These are phyloP conservation scores for Chalaropsis ovoidea DNA, from an alignment of 2,329 filamentous ascomycete genomes.

Conservation along the genomic window DNA sequence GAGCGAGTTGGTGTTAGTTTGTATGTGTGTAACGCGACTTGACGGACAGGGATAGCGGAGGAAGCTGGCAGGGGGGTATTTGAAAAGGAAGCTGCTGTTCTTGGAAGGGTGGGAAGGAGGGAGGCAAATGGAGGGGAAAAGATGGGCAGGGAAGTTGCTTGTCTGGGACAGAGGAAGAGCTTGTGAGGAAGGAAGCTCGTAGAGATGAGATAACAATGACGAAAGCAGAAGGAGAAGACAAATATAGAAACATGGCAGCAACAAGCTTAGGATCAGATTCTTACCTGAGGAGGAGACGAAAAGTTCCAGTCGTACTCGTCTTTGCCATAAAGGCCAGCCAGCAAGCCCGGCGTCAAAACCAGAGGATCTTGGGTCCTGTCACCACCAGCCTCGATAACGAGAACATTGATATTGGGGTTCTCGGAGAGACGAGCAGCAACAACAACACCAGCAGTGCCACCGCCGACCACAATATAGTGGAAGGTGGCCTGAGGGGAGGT, in stretches of 20 bases:
- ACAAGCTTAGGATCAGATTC: neutral
- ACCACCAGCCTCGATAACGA: slow-evolving; percentile 25
- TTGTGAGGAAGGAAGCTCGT: neutral
- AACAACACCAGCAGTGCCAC: slow-evolving; percentile 32
- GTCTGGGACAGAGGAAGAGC: neutral
- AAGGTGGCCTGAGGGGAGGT: neutral
- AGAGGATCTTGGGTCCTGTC: slow-evolving; percentile 23
- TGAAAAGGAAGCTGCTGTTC: neutral
- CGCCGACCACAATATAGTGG: slow-evolving; percentile 32
- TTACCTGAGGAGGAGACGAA: slow-evolving; percentile 23
- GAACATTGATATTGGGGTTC: slow-evolving; percentile 25
- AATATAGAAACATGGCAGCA: neutral
- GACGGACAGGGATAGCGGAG: neutral
- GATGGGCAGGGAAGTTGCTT: neutral
- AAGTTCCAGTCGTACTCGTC: slow-evolving; percentile 26
- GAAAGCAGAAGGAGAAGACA: slow-evolving; percentile 6
- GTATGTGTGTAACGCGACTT: neutral
- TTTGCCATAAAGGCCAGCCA: slow-evolving; percentile 23
- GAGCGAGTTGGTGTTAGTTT: slow-evolving; percentile 9
- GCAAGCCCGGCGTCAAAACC: slow-evolving; percentile 24
- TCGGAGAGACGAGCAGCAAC: slow-evolving; percentile 32
- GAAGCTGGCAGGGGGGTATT: neutral
- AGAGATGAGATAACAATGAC: neutral
- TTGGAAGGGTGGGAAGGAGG: neutral
- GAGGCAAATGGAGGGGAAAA: neutral